Evolutionary conservation across 1,284 basidiomycete genomes (phyloP), one percentile per base, ranked within the genome.

Genomic region (Cryptococcus floricola): DNA sequence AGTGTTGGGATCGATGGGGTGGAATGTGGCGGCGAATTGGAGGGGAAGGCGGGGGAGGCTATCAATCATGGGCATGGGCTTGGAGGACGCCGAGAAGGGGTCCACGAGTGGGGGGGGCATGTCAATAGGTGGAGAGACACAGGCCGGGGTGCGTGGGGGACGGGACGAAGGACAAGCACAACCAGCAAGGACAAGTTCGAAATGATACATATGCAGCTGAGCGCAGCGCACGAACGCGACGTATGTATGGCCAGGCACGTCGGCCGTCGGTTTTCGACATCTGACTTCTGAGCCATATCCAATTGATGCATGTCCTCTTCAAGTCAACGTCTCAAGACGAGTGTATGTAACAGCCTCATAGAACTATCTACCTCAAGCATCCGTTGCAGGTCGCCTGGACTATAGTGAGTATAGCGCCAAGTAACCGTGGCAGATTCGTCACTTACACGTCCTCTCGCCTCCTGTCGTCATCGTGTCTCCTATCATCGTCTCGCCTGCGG

Each of bases 61-160:
- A 44, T 73, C 69, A 55, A 64, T 64, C 14, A 69, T 64, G 31
- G 63, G 61, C 52, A 75, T 69, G 0, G 73, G 72, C 54, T 68
- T 64, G n/a, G 67, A 71, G 2, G 72, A 63, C 6, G 67, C 75
- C 3, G 75, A 69, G 53, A 74, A 70, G 1, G 73, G 75, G 58
- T 77, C 73, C 9, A 68, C 52, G 19, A 50, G 25, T 14, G 48
- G 48, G 10, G 31, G 31, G 5, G 48, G 34, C 48, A 50, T 50
- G 5, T 38, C 14, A 25, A 2, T 19, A n/a, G n/a, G 9, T 13
- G 42, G 3, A 6, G 31, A 42, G 39, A 19, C 14, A 25, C 14
- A 5, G 42, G 42, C 10, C 5, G 18, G 42, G 18, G 42, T 12
- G 9, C 18, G 25, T 4, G 4, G 16, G 42, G 41, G 13, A 10